Base-by-base conservation (phyloP, 2,329 filamentous ascomycete species). In the Pseudomassariella vexata region DNA sequence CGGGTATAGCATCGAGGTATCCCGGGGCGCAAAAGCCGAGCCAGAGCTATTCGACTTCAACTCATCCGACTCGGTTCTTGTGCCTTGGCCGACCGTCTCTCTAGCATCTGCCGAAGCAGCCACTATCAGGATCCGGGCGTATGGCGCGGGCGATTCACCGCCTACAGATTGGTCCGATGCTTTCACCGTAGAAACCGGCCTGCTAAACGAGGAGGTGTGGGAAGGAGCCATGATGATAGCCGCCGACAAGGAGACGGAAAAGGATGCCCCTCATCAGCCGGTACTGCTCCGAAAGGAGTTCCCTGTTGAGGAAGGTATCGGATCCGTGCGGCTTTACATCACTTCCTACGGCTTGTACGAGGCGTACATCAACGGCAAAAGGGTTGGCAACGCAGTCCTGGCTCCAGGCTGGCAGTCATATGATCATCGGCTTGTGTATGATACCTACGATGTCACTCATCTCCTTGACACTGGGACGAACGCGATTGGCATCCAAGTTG, bases 391-490 rank as follows among this genome's bases (percentile, higher is more conserved):
- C 20, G 34, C 50, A 5, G 55, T 61, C 5, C 50, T 73, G 21
- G 64, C 69, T 14, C 71, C 71, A 0, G 70, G 71, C 0, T 76
- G 69, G 66, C 63, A 66, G 25, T 62, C 61, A 3, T 77, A 76
- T 39, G 50, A 61, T 0, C 49, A 65, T 28, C 58, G 71, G 1
- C 59, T 68, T n/a, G 53, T 60, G 1, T 79, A 76, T 37, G 62
- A 76, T 34, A 68, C 64, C 0, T 71, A 68, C 34, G 68, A 77
- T 37, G 64, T 76, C 2, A 63, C 60, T 0, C 37, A 52, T 1
- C 51, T 68, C 0, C 35, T 75, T 2, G 47, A 46, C 2, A 25
- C 42, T 1, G 55, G 54, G 12, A 27, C 38, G 3, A 73, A 73
- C 41, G 50, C 51, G 0, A 50, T 74, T 24, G 61, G 54, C 0